Percentiles rank a stretch among this genome's conserved stretches.
phyloP scores from a whole-genome alignment of 2,329 filamentous ascomycete genomes.

The Ophiostoma montium region DNA sequence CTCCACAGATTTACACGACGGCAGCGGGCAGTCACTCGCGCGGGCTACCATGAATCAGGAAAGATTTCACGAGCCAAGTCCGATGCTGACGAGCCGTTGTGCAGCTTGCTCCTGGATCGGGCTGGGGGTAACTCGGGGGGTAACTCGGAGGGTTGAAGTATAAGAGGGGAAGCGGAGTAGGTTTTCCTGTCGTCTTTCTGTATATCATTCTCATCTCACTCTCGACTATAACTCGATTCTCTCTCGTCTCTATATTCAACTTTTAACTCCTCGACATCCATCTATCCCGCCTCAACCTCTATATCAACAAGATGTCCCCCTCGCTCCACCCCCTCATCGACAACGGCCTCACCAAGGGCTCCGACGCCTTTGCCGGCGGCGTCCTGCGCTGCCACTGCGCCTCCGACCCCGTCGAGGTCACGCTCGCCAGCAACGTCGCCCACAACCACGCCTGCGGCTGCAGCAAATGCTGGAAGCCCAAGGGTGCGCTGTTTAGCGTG shows the following conservation, averaged over 20 bases:
- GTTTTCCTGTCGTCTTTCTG: no score
- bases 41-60: background rate
- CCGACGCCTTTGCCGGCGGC: constrained; percentile 40
- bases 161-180: constrained; percentile 1
- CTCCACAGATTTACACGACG: no score
- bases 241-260: no score
- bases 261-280: no score
- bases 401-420: constrained; percentile 40
- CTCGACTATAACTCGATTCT: no score
- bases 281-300: no score
- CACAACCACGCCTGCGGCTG: constrained; percentile 62
- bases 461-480: constrained; percentile 59
- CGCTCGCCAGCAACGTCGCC: constrained; percentile 41
- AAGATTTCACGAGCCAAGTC: background rate
- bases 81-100: no score
- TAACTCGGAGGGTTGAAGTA: no score
- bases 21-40: background rate
- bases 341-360: constrained; percentile 44
- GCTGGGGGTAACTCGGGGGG: background rate
- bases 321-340: constrained; percentile 50
- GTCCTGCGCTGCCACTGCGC: constrained; percentile 48
- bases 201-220: background rate
- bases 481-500: constrained; percentile 48
- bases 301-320: constrained; percentile 3
- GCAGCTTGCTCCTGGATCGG: background rate